Conservation (phyloP, 2,329 filamentous ascomycete species). For the Metarhizium humberi region DNA sequence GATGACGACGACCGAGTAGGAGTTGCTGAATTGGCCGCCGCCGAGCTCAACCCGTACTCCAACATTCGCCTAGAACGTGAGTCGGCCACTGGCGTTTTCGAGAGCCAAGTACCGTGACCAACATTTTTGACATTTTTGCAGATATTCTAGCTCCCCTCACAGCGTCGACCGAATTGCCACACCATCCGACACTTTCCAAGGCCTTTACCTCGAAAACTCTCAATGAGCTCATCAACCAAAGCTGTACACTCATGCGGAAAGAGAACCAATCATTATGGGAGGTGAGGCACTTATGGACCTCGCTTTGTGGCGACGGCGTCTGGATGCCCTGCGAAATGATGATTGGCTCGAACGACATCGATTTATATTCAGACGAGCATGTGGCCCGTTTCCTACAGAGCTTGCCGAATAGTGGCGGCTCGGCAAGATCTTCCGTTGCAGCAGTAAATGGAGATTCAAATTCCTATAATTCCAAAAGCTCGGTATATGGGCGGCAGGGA, state of each 20-base stretch:
- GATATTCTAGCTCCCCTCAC: conserved; percentile 69
- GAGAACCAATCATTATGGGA: conserved; percentile 66
- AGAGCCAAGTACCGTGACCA: conserved; percentile 14
- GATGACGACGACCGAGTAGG: conserved; percentile 57
- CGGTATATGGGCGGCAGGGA: not conserved
- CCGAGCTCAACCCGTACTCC: conserved; percentile 66
- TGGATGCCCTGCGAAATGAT: conserved; percentile 55
- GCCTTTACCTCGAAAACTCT: conserved; percentile 68
- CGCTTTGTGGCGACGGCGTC: conserved; percentile 64
- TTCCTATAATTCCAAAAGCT: not conserved
- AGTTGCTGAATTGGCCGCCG: conserved; percentile 52
- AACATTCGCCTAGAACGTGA: conserved; percentile 62
- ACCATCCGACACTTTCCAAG: conserved; percentile 64
- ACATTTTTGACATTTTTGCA: conserved; percentile 26
- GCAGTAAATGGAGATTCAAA: conserved; percentile 15
- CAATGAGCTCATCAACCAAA: conserved; percentile 60
- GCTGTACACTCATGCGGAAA: conserved; percentile 61
- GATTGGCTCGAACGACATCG: conserved; percentile 45
- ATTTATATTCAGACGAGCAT: conserved; percentile 42
- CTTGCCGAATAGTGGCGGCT: conserved; percentile 14
- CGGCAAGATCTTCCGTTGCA: conserved; percentile 3
- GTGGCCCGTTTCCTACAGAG: conserved; percentile 27
- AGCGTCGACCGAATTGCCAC: conserved; percentile 62
- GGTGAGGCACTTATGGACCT: conserved; percentile 64
- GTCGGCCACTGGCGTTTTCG: conserved; percentile 17